These are phyloP conservation scores for Rugonectria rugulosa DNA, from an alignment of 2,329 filamentous ascomycete genomes.

Conservation along the genomic window DNA sequence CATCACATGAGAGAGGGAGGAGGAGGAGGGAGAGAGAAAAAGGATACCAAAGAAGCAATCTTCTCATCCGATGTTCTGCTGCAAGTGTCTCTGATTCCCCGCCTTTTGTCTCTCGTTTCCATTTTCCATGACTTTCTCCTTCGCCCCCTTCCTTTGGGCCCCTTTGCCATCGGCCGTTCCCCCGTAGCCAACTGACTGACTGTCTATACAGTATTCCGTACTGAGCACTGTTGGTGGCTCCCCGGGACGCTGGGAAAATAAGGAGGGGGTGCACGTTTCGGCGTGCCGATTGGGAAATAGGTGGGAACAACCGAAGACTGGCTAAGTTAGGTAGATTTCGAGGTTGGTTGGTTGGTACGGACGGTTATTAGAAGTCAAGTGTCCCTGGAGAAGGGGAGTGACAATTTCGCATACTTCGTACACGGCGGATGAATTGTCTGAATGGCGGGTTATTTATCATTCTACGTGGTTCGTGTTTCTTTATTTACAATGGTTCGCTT, in stretches of 20 bases:
- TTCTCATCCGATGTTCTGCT: background rate
- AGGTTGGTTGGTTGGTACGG: too few relatives aligned
- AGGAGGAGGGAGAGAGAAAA: background rate
- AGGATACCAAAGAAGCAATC: background rate
- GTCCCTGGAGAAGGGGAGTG: background rate
- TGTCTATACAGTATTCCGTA: background rate
- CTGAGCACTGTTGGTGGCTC: too few relatives aligned
- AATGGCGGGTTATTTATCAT: constrained; percentile 13
- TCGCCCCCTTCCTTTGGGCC: background rate
- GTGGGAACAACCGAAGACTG: constrained; percentile 21
- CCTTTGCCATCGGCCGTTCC: constrained; percentile 13
- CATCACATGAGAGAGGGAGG: constrained; percentile 7
- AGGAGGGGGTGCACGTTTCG: constrained; percentile 23
- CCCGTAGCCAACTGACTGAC: constrained; percentile 18
- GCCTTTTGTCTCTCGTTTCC: background rate
- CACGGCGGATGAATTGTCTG: background rate
- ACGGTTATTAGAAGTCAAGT: background rate
- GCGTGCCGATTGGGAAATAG: constrained; percentile 18
- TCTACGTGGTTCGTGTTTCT: background rate
- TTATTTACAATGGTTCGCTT: too few relatives aligned
- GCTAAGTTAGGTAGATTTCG: too few relatives aligned
- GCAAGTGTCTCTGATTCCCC: background rate
- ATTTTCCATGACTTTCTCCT: constrained; percentile 9
- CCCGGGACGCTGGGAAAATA: constrained; percentile 23
- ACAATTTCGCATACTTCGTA: constrained; percentile 18